phyloP scores from a whole-genome alignment of 1,284 basidiomycete genomes.

The Ustilago hordei region DNA sequence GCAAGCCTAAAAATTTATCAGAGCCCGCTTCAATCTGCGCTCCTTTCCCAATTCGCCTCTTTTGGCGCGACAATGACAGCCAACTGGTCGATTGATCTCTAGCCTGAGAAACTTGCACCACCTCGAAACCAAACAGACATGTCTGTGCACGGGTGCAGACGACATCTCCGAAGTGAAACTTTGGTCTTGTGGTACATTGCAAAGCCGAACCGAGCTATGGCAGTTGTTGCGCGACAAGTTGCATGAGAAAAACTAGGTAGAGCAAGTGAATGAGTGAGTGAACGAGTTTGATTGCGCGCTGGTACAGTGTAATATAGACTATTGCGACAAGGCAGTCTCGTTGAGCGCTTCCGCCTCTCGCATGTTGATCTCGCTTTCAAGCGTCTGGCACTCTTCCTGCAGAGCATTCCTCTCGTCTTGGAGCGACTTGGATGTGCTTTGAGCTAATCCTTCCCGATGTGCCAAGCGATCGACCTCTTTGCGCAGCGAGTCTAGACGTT shows the following conservation, averaged over 20 bases:
- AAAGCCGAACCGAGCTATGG: background rate
- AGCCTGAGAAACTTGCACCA: background rate
- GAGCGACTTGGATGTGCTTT: slow-evolving; percentile 51
- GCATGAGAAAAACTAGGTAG: background rate
- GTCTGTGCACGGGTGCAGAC: background rate
- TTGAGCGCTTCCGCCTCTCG: slow-evolving; percentile 59
- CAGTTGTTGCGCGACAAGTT: background rate
- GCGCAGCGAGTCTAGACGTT: slow-evolving; percentile 55
- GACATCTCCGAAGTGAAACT: background rate
- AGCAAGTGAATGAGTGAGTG: background rate
- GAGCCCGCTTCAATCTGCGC: background rate
- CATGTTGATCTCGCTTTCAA: slow-evolving; percentile 66
- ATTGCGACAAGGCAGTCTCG: slow-evolving; percentile 27
- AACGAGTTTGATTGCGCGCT: background rate
- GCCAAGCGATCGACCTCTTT: slow-evolving; percentile 59
- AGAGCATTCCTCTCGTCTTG: slow-evolving; percentile 47
- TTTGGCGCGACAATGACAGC: background rate
- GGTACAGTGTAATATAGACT: background rate
- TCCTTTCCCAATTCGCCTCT: background rate
- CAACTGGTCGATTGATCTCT: background rate
- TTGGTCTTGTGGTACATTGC: background rate
- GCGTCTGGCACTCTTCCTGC: slow-evolving; percentile 54
- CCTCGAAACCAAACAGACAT: background rate
- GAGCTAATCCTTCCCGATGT: slow-evolving; percentile 54
- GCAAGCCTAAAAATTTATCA: background rate